A percentile compares a stretch with the other conserved stretches of the same genome.
Conservation (phyloP, 495 filamentous ascomycete genomes). For the Ascodesmis nigricans region DNA sequence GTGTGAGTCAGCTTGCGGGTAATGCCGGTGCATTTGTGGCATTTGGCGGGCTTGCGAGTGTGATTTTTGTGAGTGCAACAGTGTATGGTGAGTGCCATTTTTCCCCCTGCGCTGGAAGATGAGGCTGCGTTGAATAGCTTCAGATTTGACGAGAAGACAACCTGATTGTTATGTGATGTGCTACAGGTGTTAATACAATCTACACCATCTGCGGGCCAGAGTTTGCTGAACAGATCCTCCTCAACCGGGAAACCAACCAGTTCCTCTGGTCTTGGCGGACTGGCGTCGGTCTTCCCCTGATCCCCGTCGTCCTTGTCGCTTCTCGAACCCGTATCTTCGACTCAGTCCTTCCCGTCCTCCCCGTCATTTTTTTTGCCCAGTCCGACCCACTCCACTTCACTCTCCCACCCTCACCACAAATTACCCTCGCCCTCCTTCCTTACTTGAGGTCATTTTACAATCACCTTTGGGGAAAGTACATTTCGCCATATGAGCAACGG, state of each 20-base stretch:
- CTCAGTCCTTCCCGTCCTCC: slow-evolving; percentile 20
- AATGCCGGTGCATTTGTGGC: slow-evolving; percentile 12
- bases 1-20: slow-evolving; percentile 14
- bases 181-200: slow-evolving; percentile 22
- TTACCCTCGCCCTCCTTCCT: slow-evolving; percentile 20
- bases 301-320: slow-evolving; percentile 21
- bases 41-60: slow-evolving; percentile 6
- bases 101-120: neutral
- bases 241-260: slow-evolving; percentile 17
- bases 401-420: slow-evolving; percentile 21
- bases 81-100: slow-evolving; percentile 15
- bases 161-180: neutral
- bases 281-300: slow-evolving; percentile 20
- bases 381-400: slow-evolving; percentile 22
- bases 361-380: slow-evolving; percentile 21
- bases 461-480: slow-evolving; percentile 17
- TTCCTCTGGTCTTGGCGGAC: slow-evolving; percentile 21
- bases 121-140: too few species aligned
- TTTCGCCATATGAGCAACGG: slow-evolving; percentile 16
- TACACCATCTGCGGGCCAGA: slow-evolving; percentile 21
- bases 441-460: slow-evolving; percentile 13
- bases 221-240: slow-evolving; percentile 19
- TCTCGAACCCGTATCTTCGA: slow-evolving; percentile 21
- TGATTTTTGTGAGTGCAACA: slow-evolving; percentile 21
- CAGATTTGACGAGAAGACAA: too few species aligned